These are phyloP conservation scores for Teunomyces tritomae DNA, from an alignment of 805 yeast genomes.

Conservation along the genomic window DNA sequence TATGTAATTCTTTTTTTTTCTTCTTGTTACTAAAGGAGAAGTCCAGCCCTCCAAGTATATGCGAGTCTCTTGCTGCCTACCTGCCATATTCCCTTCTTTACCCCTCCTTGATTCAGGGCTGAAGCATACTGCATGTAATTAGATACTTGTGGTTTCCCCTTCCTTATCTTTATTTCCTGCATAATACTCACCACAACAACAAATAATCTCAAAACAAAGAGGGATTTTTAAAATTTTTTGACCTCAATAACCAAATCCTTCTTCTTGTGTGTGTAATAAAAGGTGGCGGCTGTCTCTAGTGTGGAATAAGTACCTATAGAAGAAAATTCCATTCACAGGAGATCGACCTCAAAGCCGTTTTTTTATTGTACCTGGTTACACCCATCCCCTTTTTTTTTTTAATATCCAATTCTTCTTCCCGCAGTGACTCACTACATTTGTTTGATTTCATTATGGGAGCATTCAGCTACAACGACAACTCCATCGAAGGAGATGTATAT, in stretches of 20 bases:
- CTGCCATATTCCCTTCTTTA: too few relatives aligned
- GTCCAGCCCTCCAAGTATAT: background rate
- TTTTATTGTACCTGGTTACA: background rate
- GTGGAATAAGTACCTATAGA: background rate
- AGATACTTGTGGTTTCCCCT: too few relatives aligned
- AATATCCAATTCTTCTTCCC: background rate
- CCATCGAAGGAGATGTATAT: constrained; percentile 57
- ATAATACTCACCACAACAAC: background rate
- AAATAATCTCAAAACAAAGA: background rate
- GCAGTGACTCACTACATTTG: too few relatives aligned
- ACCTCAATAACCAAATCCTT: background rate
- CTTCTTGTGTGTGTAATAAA: background rate
- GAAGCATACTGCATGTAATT: background rate
- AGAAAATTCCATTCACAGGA: background rate
- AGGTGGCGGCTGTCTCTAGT: constrained; percentile 3
- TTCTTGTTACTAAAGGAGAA: background rate
- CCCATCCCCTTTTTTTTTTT: background rate
- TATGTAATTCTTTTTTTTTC: too few relatives aligned
- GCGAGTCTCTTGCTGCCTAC: too few relatives aligned
- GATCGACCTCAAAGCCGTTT: background rate
- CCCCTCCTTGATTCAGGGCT: background rate
- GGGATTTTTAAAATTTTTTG: constrained; percentile 2
- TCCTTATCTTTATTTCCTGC: constrained; percentile 1
- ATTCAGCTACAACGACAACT: constrained; percentile 28
- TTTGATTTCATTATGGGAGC: constrained; percentile 15